Base-by-base conservation (phyloP, 1,139 yeast genomes). In the Candida albicans region DNA sequence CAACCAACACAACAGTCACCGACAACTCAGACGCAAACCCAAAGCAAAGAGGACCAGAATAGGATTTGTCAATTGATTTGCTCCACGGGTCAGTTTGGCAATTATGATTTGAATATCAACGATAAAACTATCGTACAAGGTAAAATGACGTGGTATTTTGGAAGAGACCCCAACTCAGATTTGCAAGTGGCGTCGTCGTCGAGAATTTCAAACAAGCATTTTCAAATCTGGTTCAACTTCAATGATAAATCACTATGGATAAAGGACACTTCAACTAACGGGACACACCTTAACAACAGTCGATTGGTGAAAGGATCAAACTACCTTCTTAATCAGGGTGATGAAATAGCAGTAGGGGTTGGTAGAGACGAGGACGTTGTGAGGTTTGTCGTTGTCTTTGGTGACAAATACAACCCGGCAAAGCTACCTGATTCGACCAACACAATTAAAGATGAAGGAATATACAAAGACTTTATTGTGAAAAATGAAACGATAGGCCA, bases 401-500 rank as follows among this genome's bases (percentile, higher is more conserved):
- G 74, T 4, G 77, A 72, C 43, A 45, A 49, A 26, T 73, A 57
- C 51, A 73, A 73, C 47, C 78, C 78, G 3, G 53, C 65, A 18
- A 62, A 62, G 41, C 43, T 60, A 14, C 47, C 63, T 1, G 53
- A 52, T 14, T 47, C 58, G 2, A 53, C 54, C 29, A 48, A 52
- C 36, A 57, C 63, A 1, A 40, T 34, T 12, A 41, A 39, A 18
- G 75, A 70, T 44, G 69, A 69, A 41, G 79, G 90, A 0, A 84
- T 93, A 13, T 77, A 79, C 57, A 81, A 79, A 47, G 87, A 85
- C 54, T 93, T 83, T 61, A 86, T 87, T 12, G 79, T 93, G 27
- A 82, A 87, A 48, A 84, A 82, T 58, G 96, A 87, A 55, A 82
- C 87, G 5, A 85, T 93, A 2, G 99, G 99, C 1, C 95, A 88